Percentiles rank a stretch among this genome's conserved stretches.
These are phyloP conservation scores for Neoscytalidium dimidiatum DNA, from an alignment of 2,329 filamentous ascomycete species.

Conservation along the genomic window DNA sequence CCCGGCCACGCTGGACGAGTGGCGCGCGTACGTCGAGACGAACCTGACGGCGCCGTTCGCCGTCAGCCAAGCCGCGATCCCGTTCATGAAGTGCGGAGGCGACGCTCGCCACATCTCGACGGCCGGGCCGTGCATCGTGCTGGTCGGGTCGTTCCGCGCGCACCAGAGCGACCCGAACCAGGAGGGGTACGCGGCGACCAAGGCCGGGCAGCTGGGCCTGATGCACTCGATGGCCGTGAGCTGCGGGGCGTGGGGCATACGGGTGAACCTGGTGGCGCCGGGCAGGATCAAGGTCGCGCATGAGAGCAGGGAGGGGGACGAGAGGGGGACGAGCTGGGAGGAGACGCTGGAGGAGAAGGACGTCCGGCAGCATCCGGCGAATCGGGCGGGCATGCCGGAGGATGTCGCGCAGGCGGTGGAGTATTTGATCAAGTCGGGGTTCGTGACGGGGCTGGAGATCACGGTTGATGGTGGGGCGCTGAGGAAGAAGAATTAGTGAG, in stretches of 20 bases:
- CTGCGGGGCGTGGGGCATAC: constrained; percentile 34
- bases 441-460: constrained; percentile 41
- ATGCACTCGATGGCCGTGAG: constrained; percentile 42
- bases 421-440: constrained; percentile 43
- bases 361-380: constrained; percentile 45
- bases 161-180: constrained; percentile 50
- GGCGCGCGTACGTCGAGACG: constrained; percentile 50
- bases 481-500: constrained; percentile 32
- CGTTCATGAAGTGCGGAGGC: constrained; percentile 46
- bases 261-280: constrained; percentile 41
- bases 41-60: constrained; percentile 51
- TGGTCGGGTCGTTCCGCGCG: constrained; percentile 50
- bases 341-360: constrained; percentile 42
- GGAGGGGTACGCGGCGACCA: constrained; percentile 49
- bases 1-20: constrained; percentile 44
- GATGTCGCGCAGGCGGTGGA: constrained; percentile 48
- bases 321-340: constrained; percentile 43
- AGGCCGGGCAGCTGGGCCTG: constrained; percentile 40
- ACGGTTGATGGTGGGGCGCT: constrained; percentile 40
- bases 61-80: constrained; percentile 49
- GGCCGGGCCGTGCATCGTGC: constrained; percentile 49
- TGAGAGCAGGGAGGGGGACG: constrained; percentile 48
- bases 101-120: constrained; percentile 21
- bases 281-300: constrained; percentile 51
- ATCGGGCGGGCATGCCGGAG: constrained; percentile 48